Conservation (phyloP, 2,329 filamentous ascomycete species). For the Colletotrichum trifolii region DNA sequence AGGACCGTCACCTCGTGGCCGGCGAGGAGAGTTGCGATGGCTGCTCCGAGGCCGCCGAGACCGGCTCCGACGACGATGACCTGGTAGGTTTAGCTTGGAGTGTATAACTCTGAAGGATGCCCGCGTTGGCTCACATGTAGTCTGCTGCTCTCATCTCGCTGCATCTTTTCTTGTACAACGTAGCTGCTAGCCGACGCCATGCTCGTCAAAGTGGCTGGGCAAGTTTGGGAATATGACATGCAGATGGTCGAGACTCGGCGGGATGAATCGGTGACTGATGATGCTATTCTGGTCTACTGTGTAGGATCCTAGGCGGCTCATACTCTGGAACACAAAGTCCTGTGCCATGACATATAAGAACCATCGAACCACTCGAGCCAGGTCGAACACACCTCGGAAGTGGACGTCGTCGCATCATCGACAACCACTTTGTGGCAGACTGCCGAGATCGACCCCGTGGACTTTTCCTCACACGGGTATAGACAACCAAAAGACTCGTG, state of each 20-base stretch:
- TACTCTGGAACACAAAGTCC: no score
- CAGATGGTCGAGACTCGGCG: neutral
- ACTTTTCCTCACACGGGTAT: no score
- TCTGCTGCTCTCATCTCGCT: conserved; percentile 11
- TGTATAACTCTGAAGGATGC: neutral
- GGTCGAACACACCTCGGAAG: neutral
- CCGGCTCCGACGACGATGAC: conserved; percentile 36
- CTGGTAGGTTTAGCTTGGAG: neutral
- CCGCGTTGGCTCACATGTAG: conserved; percentile 6
- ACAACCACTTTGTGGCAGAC: neutral
- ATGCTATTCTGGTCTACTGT: no score
- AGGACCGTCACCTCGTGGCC: conserved; percentile 36
- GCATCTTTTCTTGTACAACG: conserved; percentile 16
- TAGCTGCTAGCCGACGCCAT: conserved; percentile 16
- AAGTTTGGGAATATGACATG: neutral
- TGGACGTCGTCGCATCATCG: conserved; percentile 8
- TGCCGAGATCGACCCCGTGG: no score
- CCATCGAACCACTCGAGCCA: no score
- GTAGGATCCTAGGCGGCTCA: no score
- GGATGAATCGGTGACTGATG: no score
- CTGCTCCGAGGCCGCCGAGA: conserved; percentile 34
- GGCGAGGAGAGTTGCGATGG: conserved; percentile 26
- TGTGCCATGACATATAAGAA: no score
- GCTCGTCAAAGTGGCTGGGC: neutral
- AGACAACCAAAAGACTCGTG: no score